Base-by-base conservation (phyloP, 345 rosid genomes). In the Acer yangbiense region DNA sequence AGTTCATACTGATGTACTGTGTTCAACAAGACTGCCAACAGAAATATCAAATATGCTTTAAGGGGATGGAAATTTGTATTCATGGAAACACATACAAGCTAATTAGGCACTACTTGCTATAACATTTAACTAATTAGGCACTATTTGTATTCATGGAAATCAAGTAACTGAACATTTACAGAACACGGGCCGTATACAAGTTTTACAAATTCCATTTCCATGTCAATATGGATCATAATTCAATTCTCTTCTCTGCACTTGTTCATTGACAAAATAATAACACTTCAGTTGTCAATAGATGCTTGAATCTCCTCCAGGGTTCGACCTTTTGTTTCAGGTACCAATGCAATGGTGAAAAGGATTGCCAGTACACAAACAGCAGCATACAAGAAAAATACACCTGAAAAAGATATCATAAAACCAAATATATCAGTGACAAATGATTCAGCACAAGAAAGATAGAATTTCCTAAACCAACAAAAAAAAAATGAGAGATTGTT, bases 251-350 rank as follows among this genome's bases (percentile, higher is more conserved):
- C 32, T 0, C 32, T 29, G 32, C 3, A 29, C 4, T 2, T 29
- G 32, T 29, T 29, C 32, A 57, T 29, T 29, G 32, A 29, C 32
- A 2, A 29, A 29, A 29, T 29, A 29, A 29, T 29, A 29, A 29
- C 32, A 29, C 32, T 29, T 29, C 4, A 3, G 61, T 57, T 57
- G 61, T 62, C 75, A 70, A 81, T 35, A 76, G 80, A 79, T 25
- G 83, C 83, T 78, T 88, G 88, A 77, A 88, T 78, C 78, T 88
- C 89, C 83, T 88, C 91, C 75, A 88, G 60, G 8, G 89, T 81
- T 61, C 79, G 74, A 60, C 91, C 88, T 81, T 84, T 86, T 10
- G 88, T 86, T 83, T 86, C 91, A 7, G 87, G 91, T 39, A 88
- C 91, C 57, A 84, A 74, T 75, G 85, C 80, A 41, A 75, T 60